Conservation (phyloP, 345 rosid species). For the Balakata baccata region DNA sequence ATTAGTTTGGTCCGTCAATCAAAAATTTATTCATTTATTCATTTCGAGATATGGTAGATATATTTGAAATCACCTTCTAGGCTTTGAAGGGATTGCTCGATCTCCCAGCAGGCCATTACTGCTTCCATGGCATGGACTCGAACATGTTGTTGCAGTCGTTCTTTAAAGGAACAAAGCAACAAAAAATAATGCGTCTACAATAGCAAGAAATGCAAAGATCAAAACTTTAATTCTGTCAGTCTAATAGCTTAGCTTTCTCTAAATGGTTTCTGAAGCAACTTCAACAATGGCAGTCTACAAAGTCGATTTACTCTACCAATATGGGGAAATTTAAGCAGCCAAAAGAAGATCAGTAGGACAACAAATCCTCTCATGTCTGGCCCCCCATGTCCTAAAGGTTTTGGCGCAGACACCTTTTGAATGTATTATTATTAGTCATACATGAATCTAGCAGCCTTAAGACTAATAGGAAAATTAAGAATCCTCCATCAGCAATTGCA, state of each 20-base stretch:
- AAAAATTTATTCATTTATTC: too few relatives aligned
- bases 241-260: not conserved
- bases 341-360: not conserved
- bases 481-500: not conserved
- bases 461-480: not conserved
- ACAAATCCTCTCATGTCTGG: not conserved
- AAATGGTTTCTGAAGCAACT: not conserved
- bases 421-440: not conserved
- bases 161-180: conserved; percentile 90
- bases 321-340: too few relatives aligned
- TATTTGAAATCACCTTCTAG: conserved; percentile 54
- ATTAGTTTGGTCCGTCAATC: too few relatives aligned
- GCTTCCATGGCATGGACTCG: conserved; percentile 99
- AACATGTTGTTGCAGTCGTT: conserved; percentile 95
- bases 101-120: conserved; percentile 99
- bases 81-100: conserved; percentile 95
- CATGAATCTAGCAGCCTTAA: not conserved
- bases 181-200: conserved; percentile 86
- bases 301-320: not conserved
- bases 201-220: conserved; percentile 16
- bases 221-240: not conserved
- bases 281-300: not conserved
- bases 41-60: not conserved
- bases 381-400: not conserved
- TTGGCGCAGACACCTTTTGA: not conserved